A percentile compares a stretch with the other conserved stretches of the same genome.
phyloP scores from a whole-genome alignment of 768 basidiomycete genomes.

The Suillus lakei region DNA sequence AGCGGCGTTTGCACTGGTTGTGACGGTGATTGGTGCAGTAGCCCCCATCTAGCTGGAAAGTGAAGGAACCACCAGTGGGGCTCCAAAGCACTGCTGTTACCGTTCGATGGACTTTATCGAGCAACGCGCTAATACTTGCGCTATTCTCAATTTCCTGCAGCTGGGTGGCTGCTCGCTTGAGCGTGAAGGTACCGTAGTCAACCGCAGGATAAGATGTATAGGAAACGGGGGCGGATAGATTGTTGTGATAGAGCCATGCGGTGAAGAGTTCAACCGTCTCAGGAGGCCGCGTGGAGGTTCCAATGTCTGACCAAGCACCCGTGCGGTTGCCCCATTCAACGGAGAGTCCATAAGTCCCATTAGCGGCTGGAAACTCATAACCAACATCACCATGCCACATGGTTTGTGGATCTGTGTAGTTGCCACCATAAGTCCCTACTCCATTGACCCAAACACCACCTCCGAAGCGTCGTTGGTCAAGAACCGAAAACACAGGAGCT shows the following conservation, averaged over 20 bases:
- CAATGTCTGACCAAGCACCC: constrained; percentile 66
- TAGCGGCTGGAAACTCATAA: constrained; percentile 49
- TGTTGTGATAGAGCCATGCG: constrained; percentile 59
- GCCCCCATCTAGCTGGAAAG: constrained; percentile 32
- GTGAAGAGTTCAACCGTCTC: constrained; percentile 64
- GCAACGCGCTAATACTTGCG: constrained; percentile 52
- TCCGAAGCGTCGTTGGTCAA: constrained; percentile 62
- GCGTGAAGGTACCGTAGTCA: constrained; percentile 40
- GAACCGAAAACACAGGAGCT: constrained; percentile 61
- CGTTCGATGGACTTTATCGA: constrained; percentile 46
- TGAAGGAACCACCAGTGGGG: constrained; percentile 45
- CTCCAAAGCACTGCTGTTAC: constrained; percentile 66
- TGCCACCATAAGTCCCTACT: constrained; percentile 6
- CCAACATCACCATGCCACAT: constrained; percentile 75
- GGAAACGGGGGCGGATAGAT: constrained; percentile 40
- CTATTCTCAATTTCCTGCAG: constrained; percentile 53
- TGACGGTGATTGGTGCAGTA: constrained; percentile 39
- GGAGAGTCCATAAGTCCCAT: constrained; percentile 32
- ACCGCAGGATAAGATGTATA: constrained; percentile 65
- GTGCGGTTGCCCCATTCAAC: constrained; percentile 52
- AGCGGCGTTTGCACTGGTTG: constrained; percentile 45
- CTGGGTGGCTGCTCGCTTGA: constrained; percentile 38
- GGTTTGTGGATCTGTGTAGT: constrained; percentile 30
- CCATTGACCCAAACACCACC: constrained; percentile 52
- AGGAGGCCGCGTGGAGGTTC: constrained; percentile 65